Conservation (phyloP, 2,329 filamentous ascomycete genomes). For the Cladophialophora chaetospira region DNA sequence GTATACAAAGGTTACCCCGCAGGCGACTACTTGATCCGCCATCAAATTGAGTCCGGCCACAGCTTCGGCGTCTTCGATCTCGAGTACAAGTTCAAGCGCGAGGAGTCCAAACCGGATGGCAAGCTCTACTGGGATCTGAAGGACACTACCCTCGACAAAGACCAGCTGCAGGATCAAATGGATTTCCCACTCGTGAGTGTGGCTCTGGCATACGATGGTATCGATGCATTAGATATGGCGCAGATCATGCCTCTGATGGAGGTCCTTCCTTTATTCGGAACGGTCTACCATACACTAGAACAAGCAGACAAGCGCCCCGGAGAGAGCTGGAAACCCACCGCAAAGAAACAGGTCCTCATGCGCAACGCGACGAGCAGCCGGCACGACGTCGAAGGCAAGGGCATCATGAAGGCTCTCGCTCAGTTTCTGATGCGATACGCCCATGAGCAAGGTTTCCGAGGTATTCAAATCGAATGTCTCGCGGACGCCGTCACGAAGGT, state of each 20-base stretch:
- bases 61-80: conserved; percentile 45
- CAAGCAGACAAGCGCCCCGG: conserved; percentile 29
- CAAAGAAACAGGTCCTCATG: conserved; percentile 37
- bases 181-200: conserved; percentile 45
- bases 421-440: conserved; percentile 44
- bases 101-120: conserved; percentile 35
- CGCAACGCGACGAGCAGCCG: conserved; percentile 43
- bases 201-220: conserved; percentile 40
- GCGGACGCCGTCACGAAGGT: conserved; percentile 28
- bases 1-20: conserved; percentile 4
- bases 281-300: conserved; percentile 22
- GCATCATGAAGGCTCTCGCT: conserved; percentile 40
- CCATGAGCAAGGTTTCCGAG: conserved; percentile 37
- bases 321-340: conserved; percentile 36
- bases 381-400: conserved; percentile 39
- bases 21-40: conserved; percentile 37
- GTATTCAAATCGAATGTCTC: conserved; percentile 41
- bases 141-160: conserved; percentile 8
- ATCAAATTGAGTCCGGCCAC: conserved; percentile 40
- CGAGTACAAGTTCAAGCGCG: conserved; percentile 40
- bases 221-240: conserved; percentile 28
- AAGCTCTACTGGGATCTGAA: conserved; percentile 29
- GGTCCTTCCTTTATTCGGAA: conserved; percentile 17
- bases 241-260: conserved; percentile 31
- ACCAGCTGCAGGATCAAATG: conserved; percentile 36